Conservation (phyloP, 805 yeast genomes). For the Kuraishia ogatae region DNA sequence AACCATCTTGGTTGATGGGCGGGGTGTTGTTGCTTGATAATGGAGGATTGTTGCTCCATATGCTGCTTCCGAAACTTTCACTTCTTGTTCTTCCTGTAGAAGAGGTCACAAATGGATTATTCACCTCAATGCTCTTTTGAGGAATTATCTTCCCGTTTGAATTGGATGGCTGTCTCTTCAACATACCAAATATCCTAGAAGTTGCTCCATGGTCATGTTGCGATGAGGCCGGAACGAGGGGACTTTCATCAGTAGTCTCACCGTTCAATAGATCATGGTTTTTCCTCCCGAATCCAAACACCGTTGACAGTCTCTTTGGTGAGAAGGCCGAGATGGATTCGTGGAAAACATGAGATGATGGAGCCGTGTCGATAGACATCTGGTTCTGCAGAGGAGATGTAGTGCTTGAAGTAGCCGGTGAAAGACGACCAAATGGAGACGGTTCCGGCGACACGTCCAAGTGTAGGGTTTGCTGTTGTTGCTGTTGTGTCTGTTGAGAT, state of each 20-base stretch:
- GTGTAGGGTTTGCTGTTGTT: not conserved
- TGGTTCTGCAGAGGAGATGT: not conserved
- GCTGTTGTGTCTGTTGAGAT: not conserved
- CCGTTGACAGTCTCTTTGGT: slow-evolving; percentile 21
- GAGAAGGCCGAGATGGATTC: slow-evolving; percentile 11
- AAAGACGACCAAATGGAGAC: not conserved
- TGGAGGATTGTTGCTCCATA: slow-evolving; percentile 18
- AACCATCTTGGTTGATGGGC: not conserved
- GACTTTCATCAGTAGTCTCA: not conserved
- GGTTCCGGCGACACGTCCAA: not conserved
- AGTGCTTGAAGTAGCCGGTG: not conserved
- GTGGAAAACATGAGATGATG: not conserved
- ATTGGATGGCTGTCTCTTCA: slow-evolving; percentile 3
- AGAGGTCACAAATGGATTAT: slow-evolving; percentile 1
- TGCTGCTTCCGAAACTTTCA: slow-evolving; percentile 25
- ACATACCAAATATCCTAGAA: slow-evolving; percentile 7
- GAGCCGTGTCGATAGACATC: not conserved
- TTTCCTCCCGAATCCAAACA: slow-evolving; percentile 18
- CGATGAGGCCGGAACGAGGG: slow-evolving; percentile 1
- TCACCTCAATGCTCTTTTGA: slow-evolving; percentile 9
- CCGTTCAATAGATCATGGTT: slow-evolving; percentile 1
- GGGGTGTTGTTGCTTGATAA: not conserved
- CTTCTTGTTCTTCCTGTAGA: slow-evolving; percentile 17
- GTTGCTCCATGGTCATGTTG: slow-evolving; percentile 1
- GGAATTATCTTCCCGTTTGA: not conserved